Percentiles rank a stretch among this genome's conserved stretches.
phyloP scores from a whole-genome alignment of 2,329 filamentous ascomycete species.

The Elsinoe ampelina region DNA sequence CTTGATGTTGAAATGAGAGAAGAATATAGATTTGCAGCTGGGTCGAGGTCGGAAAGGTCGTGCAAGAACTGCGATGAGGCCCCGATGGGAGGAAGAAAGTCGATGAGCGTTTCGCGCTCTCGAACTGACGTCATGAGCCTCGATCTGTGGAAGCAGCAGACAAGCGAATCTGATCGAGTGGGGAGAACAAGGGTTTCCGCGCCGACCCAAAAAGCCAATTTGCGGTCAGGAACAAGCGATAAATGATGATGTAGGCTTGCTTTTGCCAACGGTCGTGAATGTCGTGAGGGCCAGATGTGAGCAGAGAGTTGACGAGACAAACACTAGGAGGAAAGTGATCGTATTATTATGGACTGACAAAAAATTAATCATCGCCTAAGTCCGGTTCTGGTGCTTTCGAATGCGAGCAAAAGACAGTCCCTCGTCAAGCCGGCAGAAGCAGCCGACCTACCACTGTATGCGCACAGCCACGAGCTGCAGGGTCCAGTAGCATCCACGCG shows the following conservation, averaged over 20 bases:
- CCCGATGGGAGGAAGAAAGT: constrained; percentile 1
- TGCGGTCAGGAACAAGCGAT: neutral
- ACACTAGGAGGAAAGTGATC: neutral
- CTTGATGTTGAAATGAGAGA: constrained; percentile 1
- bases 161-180: constrained; percentile 5
- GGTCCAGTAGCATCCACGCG: constrained; percentile 1
- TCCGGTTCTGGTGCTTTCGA: constrained; percentile 3
- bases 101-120: neutral
- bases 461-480: constrained; percentile 6
- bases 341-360: neutral
- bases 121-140: constrained; percentile 3
- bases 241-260: neutral
- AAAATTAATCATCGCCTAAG: constrained; percentile 3
- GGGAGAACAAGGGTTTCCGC: neutral
- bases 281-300: neutral
- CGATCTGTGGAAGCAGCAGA: constrained; percentile 5
- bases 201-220: constrained; percentile 1
- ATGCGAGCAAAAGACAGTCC: neutral
- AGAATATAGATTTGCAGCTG: constrained; percentile 8
- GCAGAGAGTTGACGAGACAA: neutral
- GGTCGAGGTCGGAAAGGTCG: constrained; percentile 6
- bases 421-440: constrained; percentile 1
- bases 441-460: neutral
- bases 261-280: constrained; percentile 2
- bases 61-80: neutral